Evolutionary conservation across 176 grass and related monocot species (phyloP).

Genomic region (Musa itinerans): DNA sequence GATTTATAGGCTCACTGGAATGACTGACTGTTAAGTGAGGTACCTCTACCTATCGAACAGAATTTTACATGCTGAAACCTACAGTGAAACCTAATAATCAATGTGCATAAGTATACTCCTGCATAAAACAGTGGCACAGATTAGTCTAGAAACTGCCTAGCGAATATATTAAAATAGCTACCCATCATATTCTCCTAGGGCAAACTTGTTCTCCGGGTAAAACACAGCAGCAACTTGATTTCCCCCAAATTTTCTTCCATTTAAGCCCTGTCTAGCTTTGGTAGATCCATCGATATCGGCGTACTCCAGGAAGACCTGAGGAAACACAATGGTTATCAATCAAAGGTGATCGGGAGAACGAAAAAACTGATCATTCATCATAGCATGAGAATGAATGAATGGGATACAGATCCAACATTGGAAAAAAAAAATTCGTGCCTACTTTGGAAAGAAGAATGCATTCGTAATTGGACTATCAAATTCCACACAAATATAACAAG

Average conservation of each 20-base stretch:
- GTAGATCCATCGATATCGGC: constrained; percentile 62
- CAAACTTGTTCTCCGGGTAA: constrained; percentile 71
- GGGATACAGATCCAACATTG: too few species aligned
- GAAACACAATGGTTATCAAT: background rate
- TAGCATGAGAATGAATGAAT: too few species aligned
- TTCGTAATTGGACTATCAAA: background rate
- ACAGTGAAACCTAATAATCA: too few species aligned
- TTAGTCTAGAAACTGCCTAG: background rate
- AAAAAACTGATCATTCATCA: too few species aligned
- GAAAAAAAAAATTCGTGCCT: too few species aligned
- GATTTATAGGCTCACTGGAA: too few species aligned
- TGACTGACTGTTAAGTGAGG: too few species aligned
- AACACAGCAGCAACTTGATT: constrained; percentile 68
- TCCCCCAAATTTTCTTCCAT: constrained; percentile 62
- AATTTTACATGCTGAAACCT: too few species aligned
- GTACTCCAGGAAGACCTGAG: constrained; percentile 93
- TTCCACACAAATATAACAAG: background rate
- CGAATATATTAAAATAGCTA: background rate
- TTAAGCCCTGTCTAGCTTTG: constrained; percentile 62
- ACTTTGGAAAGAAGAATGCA: background rate
- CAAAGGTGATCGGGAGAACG: background rate
- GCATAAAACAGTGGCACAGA: background rate
- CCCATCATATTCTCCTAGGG: constrained; percentile 42
- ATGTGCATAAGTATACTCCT: too few species aligned
- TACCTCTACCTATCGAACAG: too few species aligned